These are phyloP conservation scores for Monosporascus sp. DNA, from an alignment of 2,329 filamentous ascomycete species.

Conservation along the genomic window DNA sequence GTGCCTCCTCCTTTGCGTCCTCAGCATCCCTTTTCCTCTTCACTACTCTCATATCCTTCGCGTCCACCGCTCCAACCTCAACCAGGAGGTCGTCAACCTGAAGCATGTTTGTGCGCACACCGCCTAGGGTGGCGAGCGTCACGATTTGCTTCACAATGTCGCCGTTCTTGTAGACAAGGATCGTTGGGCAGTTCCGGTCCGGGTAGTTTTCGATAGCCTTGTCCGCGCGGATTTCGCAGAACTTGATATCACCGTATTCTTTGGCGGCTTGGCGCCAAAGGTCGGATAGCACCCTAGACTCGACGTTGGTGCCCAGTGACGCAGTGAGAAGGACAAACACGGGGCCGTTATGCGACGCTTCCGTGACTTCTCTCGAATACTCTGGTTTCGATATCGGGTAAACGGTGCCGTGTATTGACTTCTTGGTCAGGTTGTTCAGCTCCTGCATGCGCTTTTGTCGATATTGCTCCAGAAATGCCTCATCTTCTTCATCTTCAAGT, in stretches of 20 bases:
- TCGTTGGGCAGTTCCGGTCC: conserved; percentile 89
- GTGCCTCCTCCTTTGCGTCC: conserved; percentile 54
- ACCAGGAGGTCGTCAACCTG: conserved; percentile 79
- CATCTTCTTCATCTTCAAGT: conserved; percentile 93
- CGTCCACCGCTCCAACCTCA: conserved; percentile 72
- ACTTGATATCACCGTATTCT: conserved; percentile 93
- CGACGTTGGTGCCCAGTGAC: conserved; percentile 70
- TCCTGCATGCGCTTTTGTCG: conserved; percentile 83
- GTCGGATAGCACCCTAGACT: conserved; percentile 77
- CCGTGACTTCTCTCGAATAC: conserved; percentile 85
- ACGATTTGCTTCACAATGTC: conserved; percentile 90
- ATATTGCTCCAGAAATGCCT: conserved; percentile 83
- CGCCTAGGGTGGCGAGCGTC: conserved; percentile 76
- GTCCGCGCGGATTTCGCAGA: conserved; percentile 88
- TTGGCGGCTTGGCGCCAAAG: conserved; percentile 79
- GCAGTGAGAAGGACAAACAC: conserved; percentile 80
- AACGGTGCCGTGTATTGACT: conserved; percentile 80
- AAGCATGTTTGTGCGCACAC: conserved; percentile 62
- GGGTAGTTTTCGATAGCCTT: conserved; percentile 97
- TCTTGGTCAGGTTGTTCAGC: conserved; percentile 66
- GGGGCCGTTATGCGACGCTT: conserved; percentile 66
- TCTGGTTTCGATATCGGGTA: conserved; percentile 94
- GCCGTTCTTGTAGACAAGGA: conserved; percentile 85
- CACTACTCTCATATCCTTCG: conserved; percentile 71
- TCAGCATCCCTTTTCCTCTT: conserved; percentile 56